Base-by-base conservation (phyloP, 768 basidiomycete genomes). In the Mycena epipterygia region DNA sequence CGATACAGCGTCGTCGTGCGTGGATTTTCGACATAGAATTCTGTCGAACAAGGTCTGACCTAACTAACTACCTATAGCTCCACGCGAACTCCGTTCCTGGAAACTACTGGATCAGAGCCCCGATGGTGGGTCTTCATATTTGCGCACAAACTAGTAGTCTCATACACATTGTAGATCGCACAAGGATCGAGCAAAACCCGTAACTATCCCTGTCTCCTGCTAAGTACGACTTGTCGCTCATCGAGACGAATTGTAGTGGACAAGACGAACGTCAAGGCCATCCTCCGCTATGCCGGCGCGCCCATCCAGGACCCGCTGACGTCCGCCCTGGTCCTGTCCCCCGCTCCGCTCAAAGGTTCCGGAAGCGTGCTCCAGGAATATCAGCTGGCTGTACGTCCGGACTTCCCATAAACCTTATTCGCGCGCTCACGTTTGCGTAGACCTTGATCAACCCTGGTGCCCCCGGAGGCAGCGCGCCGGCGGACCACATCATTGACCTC, bases 51-150 rank as follows among this genome's bases (percentile, higher is more conserved):
- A 5, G 5, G 21, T 16, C 0, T 12, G 16, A 39, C 5, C 29
- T 16, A 41, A 30, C 33, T 16, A 46, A 13, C 29, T 25, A 1
- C 44, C 35, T 17, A 21, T n/a, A 68, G 67, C 64, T 71, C 7
- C 74, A 73, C 53, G 82, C 83, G 2, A 80, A 81, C 42, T 78
- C 82, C 53, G 68, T 79, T 0, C 74, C 78, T n/a, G 73, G 75
- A 59, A 85, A 84, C 64, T 86, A 85, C 56, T 84, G 85, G 82
- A 82, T 84, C 52, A 79, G 77, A 21, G 82, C 80, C 3, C 83
- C 78, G 30, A 77, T 81, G 41, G 66, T 78, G 11, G 2, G 42
- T 44, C 42, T 44, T 11, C 42, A 44, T 41, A 4, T 14, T 16
- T 17, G 19, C 19, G 5, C 11, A 5, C n/a, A 19, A 44, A 44